phyloP scores from a whole-genome alignment of 139 green algal species.

The Astrephomene gubernaculifera region DNA sequence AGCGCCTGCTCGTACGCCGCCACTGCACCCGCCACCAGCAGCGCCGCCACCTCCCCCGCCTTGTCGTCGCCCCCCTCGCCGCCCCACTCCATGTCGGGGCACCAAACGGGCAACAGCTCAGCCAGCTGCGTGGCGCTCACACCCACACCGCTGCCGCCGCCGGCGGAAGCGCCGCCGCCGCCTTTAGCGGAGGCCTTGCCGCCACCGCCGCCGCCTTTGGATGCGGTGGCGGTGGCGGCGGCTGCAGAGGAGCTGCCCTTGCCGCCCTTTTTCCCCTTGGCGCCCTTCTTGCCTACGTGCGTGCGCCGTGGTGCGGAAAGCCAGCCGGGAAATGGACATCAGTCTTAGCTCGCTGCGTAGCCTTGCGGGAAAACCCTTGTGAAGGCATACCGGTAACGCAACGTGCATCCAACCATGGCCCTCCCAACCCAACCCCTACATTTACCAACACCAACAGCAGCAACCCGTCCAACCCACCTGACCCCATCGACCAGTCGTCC shows the following conservation, averaged over 20 bases:
- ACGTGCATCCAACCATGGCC: no score
- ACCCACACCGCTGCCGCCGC: not conserved
- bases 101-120: conserved; percentile 57
- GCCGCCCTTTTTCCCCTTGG: conserved; percentile 60
- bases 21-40: conserved; percentile 69
- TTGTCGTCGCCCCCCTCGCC: conserved; percentile 53
- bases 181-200: conserved; percentile 22
- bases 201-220: conserved; percentile 20
- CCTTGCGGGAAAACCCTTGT: no score
- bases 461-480: not conserved
- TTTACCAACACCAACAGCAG: no score
- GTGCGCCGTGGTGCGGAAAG: no score
- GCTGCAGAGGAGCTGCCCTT: no score
- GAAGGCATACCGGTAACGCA: no score
- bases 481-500: conserved; percentile 44
- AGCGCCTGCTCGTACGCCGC: conserved; percentile 73
- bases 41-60: conserved; percentile 20
- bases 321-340: no score
- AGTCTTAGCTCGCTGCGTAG: no score
- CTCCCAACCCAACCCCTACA: no score
- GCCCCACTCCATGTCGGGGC: conserved; percentile 68
- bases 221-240: conserved; percentile 20
- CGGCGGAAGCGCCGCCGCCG: conserved; percentile 15
- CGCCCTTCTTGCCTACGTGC: conserved; percentile 51
- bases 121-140: conserved; percentile 54